Percentiles rank a stretch among this genome's conserved stretches.
Evolutionary conservation across 192 early-diverging fungal genomes (phyloP).

Genomic region (Thamnidium elegans): DNA sequence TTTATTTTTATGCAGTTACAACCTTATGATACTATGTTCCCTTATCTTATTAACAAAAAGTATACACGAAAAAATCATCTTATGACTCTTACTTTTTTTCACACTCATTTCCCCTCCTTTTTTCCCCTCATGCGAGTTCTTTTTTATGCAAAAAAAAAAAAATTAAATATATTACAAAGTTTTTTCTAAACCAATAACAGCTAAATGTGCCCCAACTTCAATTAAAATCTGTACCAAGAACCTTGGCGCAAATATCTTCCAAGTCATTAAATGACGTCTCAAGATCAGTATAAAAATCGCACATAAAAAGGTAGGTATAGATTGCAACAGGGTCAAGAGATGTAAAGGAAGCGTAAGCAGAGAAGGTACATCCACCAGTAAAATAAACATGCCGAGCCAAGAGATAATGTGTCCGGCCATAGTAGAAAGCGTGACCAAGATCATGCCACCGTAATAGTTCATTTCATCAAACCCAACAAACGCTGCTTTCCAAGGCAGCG

Average conservation of each 20-base stretch:
- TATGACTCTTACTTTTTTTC: no score
- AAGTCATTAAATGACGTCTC: conserved; percentile 93
- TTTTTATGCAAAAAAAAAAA: not conserved
- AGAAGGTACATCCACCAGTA: not conserved
- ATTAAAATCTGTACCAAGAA: conserved; percentile 62
- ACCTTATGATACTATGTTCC: no score
- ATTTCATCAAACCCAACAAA: conserved; percentile 81
- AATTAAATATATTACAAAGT: not conserved
- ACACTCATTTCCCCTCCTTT: not conserved
- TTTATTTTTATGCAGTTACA: no score
- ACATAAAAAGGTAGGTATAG: conserved; percentile 32
- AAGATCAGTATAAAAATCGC: conserved; percentile 37
- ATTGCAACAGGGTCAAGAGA: conserved; percentile 18
- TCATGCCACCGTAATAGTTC: conserved; percentile 63
- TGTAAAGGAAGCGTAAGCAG: not conserved
- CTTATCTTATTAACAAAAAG: no score
- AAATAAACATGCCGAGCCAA: conserved; percentile 28
- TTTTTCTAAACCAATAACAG: conserved; percentile 1
- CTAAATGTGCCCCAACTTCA: conserved; percentile 20
- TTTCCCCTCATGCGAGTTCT: not conserved
- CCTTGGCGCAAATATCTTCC: conserved; percentile 93
- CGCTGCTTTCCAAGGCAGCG: conserved; percentile 89
- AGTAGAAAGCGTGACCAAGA: conserved; percentile 76
- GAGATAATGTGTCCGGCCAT: conserved; percentile 44
- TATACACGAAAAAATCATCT: no score